Conservation (phyloP, 441 rosid species). For the Adansonia grandidieri region DNA sequence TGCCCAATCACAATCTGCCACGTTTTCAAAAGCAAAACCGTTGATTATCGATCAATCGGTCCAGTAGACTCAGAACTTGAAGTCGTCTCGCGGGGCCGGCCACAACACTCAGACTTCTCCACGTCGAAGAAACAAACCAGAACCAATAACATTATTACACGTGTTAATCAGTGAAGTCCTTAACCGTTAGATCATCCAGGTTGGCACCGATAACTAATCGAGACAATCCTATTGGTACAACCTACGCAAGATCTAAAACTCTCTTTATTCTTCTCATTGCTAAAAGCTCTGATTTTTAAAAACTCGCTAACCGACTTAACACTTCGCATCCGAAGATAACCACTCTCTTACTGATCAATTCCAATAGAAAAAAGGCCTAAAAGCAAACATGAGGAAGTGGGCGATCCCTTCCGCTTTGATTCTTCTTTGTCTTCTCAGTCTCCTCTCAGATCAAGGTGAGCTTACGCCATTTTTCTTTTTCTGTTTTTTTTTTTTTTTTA, state of each 20-base stretch:
- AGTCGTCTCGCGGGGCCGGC: slow-evolving; percentile 37
- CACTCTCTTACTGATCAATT: not conserved
- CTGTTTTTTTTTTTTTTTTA: not conserved
- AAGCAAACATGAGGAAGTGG: slow-evolving; percentile 76
- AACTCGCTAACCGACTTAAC: not conserved
- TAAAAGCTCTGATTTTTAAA: slow-evolving; percentile 28
- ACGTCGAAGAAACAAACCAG: slow-evolving; percentile 42
- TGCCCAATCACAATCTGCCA: not conserved
- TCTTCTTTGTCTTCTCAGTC: slow-evolving; percentile 63
- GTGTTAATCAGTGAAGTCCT: accelerated
- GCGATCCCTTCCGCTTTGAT: slow-evolving; percentile 78
- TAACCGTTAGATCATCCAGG: slow-evolving; percentile 58
- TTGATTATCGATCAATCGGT: not conserved
- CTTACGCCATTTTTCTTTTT: not conserved
- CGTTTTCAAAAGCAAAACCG: not conserved
- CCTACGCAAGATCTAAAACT: slow-evolving; percentile 1
- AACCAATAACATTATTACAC: slow-evolving; percentile 50
- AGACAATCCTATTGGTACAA: slow-evolving; percentile 21
- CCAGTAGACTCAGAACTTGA: not conserved
- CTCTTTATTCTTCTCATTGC: not conserved
- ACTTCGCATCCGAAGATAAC: not conserved
- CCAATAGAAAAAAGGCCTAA: not conserved
- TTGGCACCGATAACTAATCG: slow-evolving; percentile 25
- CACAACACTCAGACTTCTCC: slow-evolving; percentile 34
- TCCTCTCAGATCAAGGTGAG: slow-evolving; percentile 87